Base-by-base conservation (phyloP, 2,329 filamentous ascomycete genomes). In the Sporothrix brunneoviolacea region DNA sequence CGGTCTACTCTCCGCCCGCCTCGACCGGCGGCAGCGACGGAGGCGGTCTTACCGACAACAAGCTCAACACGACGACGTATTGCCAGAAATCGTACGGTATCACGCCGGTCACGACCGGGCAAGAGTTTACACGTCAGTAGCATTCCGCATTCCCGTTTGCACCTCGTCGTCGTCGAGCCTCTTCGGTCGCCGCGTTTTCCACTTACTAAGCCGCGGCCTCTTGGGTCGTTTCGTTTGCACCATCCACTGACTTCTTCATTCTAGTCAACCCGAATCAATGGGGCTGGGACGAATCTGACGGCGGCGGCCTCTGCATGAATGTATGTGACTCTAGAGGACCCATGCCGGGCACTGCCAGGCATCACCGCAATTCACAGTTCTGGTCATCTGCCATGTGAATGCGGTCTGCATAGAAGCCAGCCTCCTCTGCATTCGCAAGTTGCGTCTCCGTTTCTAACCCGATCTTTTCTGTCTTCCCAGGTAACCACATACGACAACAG, bases 261-360 rank as follows among this genome's bases (percentile, higher is more conserved):
- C 4, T 51, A 78, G 75, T 77, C 50, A 78, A 79, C 58, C 75
- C 76, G 41, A 79, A 79, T 56, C 75, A 77, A 62, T 79, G 75
- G 75, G 73, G 72, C 56, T 68, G 72, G 59, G 56, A 64, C 19
- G 57, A 62, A 12, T 64, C 64, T 9, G 60, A 64, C 15, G 58
- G 61, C 2, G 73, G 73, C 33, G 60, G 57, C 16, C 60, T 79
- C 22, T 79, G 76, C 60, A 68, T 79, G 68, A 74, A 76, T 64
- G 75, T 78, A 65, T 62, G 75, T n/a, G n/a, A n/a, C n/a, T n/a
- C n/a, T n/a, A n/a, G n/a, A n/a, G n/a, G n/a, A n/a, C n/a, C n/a
- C n/a, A n/a, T n/a, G n/a, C n/a, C n/a, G n/a, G n/a, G n/a, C n/a
- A n/a, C n/a, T n/a, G n/a, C n/a, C n/a, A n/a, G n/a, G n/a, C n/a